These are phyloP conservation scores for Xylaria sp. DNA, from an alignment of 2,329 filamentous ascomycete genomes.

Conservation along the genomic window DNA sequence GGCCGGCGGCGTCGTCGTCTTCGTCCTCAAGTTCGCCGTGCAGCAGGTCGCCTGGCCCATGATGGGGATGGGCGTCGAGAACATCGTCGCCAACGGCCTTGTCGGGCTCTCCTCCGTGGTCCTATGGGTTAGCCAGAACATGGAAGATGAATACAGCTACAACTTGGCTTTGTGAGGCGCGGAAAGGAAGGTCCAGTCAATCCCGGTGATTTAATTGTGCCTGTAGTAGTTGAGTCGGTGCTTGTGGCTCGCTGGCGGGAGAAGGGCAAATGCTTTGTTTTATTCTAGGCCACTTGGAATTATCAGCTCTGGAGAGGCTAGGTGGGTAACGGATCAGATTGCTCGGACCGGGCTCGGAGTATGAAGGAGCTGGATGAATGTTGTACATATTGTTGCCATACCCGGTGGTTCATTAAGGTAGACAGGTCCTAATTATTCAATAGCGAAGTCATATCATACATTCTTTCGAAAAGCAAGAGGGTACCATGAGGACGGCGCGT, in stretches of 20 bases:
- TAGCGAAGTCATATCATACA: constrained; percentile 13
- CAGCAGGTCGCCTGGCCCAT: constrained; percentile 68
- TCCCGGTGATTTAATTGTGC: neutral
- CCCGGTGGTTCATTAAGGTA: neutral
- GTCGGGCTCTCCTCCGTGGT: constrained; percentile 73
- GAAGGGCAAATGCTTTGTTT: neutral
- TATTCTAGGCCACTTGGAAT: constrained; percentile 6
- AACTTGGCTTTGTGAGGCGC: constrained; percentile 66
- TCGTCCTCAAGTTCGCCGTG: constrained; percentile 73
- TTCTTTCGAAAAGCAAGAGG: neutral
- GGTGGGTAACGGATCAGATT: constrained; percentile 17
- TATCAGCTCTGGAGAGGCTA: neutral
- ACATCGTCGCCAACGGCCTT: constrained; percentile 72
- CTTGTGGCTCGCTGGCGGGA: neutral
- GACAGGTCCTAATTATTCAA: neutral
- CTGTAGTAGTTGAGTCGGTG: neutral
- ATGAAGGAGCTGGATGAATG: neutral
- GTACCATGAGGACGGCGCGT: constrained; percentile 30
- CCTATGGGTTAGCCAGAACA: constrained; percentile 76
- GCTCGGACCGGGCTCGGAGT: neutral
- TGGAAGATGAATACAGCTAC: constrained; percentile 78
- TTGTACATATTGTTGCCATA: no score
- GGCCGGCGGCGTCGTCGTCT: constrained; percentile 75
- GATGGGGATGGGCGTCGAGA: constrained; percentile 73
- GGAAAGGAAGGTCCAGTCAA: neutral